Base-by-base conservation (phyloP, 2,329 filamentous ascomycete species). In the Amauroascus niger region DNA sequence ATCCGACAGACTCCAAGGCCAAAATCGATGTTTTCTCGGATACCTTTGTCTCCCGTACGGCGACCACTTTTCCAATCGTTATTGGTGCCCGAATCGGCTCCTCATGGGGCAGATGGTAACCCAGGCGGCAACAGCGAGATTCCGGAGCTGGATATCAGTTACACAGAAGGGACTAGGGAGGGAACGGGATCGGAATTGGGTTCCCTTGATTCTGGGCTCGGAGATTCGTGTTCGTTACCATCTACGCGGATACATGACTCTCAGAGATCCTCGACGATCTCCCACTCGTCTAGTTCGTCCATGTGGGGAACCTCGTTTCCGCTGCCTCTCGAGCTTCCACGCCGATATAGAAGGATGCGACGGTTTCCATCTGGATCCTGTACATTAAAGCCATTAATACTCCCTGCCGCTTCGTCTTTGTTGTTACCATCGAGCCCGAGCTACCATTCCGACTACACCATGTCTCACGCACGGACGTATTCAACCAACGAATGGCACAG, bases 281-380 rank as follows among this genome's bases (percentile, higher is more conserved):
- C 64, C 2, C 56, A 61, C 18, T 64, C 59, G 11, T 60, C 60
- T 22, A 54, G 48, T 9, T 58, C 62, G 24, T 56, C 60, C 7
- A 9, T 54, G 50, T 62, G 54, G 58, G 58, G 56, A 41, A 57
- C 60, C 3, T 60, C 63, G n/a, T 55, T 63, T 16, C 62, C 60
- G 2, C 54, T 62, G 37, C 59, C 61, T 26, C 60, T 61, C 6
- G 61, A 64, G 18, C 26, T 54, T 22, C 59, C 56, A 33, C 58
- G 50, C 28, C 58, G 61, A 30, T 55, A 62, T 32, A 60, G 63
- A 45, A 64, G 63, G 49, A 64, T 67, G 61, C 61, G 67, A 37
- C 64, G 64, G 28, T 69, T 69, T 48, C 63, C 67, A 16, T 65
- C 66, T 9, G 67, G 67, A 1, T 67, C 65, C 6, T 65, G 61